Evolutionary conservation across 257 asterid species (phyloP).

Genomic region (Nicotiana undulata): DNA sequence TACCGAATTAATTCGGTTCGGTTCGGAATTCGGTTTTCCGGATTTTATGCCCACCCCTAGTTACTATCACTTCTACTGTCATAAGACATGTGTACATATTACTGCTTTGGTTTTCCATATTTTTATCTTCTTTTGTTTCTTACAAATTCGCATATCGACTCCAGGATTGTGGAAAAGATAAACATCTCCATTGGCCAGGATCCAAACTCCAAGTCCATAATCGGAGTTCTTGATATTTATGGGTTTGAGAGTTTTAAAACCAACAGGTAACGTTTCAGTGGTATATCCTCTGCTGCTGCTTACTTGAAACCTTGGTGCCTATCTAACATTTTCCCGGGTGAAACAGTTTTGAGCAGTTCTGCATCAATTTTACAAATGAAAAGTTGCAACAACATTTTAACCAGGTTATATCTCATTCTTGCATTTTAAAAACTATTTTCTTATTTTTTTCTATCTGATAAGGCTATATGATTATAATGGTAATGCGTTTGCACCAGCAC

Average conservation of each 20-base stretch:
- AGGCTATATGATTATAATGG: background rate
- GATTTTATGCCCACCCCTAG: too few relatives aligned
- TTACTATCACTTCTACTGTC: background rate
- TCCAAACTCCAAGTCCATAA: conserved; percentile 87
- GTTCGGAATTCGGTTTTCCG: too few relatives aligned
- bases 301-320: background rate
- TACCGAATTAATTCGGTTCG: too few relatives aligned
- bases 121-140: conserved; percentile 1
- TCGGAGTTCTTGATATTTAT: conserved; percentile 96
- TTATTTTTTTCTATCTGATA: background rate
- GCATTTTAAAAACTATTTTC: background rate
- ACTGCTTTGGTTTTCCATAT: background rate
- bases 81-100: background rate
- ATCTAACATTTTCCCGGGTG: background rate
- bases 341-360: conserved; percentile 96
- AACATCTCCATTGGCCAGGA: conserved; percentile 95
- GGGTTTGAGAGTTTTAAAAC: conserved; percentile 94
- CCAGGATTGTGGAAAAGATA: conserved; percentile 93
- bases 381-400: conserved; percentile 99
- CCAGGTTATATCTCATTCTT: conserved; percentile 54
- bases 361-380: conserved; percentile 97
- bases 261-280: conserved; percentile 33
- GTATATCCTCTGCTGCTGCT: background rate
- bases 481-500: background rate
- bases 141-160: conserved; percentile 12